Evolutionary conservation across 2,329 filamentous ascomycete species (phyloP), one percentile per base, ranked within the genome.

Genomic region (Dactylellina sp.): DNA sequence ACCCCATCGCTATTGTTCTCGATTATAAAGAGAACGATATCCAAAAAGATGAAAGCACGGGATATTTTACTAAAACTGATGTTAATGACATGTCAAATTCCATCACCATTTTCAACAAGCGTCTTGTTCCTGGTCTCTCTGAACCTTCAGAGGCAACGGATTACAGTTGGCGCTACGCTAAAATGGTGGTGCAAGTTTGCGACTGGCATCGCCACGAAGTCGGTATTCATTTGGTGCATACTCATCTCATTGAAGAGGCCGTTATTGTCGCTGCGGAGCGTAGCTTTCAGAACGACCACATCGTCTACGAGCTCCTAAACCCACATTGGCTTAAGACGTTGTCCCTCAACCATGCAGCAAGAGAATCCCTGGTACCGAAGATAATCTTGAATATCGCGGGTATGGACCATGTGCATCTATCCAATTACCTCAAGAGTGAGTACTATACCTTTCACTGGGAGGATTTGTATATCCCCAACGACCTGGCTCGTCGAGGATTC

Each of bases 141-240:
- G 77, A 75, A 1, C 71, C 66, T 28, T 76, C 78, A 18, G 81
- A 84, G 71, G 50, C 44, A 11, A 81, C 78, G 0, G 84, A 85
- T 78, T 86, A 83, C 83, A 80, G 84, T 0, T 86, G 84, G 84
- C 79, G 84, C 52, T 85, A 85, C 76, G 84, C 84, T 18, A 86
- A 85, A 78, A 84, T 82, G 0, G 84, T 82, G 50, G 82, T 81
- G 0, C 84, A 85, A 70, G 80, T 81, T 0, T 80, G 82, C 0
- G 84, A 85, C 78, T 86, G 84, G 84, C 77, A 81, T 55, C 80
- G 82, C 2, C 84, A 86, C 71, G 84, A 85, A 76, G 71, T 85
- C 12, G 79, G 79, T 2, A 81, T 84, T 1, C 84, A 86, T 66
- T 80, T 86, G 7, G 81, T 80, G 1, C 77, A 83, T 11, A 81